Evolutionary conservation across 179 eudicot species (phyloP).

Genomic region (Gypsophila paniculata): DNA sequence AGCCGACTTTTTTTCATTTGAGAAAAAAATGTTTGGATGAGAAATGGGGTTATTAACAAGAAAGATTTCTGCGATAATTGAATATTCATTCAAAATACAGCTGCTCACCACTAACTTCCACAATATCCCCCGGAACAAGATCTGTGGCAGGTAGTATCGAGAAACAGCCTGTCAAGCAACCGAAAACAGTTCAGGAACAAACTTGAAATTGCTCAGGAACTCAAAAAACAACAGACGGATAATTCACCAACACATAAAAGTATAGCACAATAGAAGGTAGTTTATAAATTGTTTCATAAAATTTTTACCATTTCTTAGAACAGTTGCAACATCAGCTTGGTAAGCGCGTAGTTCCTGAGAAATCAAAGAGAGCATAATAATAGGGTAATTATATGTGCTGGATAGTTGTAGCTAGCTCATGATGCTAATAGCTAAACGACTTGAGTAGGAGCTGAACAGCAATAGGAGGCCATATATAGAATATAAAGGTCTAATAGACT

Average conservation of each 20-base stretch:
- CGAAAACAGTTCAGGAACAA: neutral
- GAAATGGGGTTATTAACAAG: neutral
- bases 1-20: conserved; percentile 57
- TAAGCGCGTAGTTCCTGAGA: conserved; percentile 93
- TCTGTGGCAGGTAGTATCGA: conserved; percentile 91
- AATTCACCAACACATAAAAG: neutral
- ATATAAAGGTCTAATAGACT: neutral
- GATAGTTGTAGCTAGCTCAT: conserved; percentile 2
- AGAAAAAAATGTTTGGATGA: conserved; percentile 9
- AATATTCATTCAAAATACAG: neutral
- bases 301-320: conserved; percentile 78
- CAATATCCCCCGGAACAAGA: conserved; percentile 97
- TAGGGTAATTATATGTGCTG: neutral
- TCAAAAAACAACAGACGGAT: conserved; percentile 12
- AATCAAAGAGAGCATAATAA: conserved; percentile 11
- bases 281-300: neutral
- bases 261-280: neutral
- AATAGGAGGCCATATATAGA: neutral
- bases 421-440: neutral
- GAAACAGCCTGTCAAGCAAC: conserved; percentile 63
- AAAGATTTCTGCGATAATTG: conserved; percentile 1
- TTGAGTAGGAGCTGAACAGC: neutral
- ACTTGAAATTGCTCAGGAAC: neutral
- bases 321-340: conserved; percentile 98
- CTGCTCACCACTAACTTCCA: conserved; percentile 76